These are phyloP conservation scores for Cyclocybe cylindracea DNA, from an alignment of 768 basidiomycete species.

Conservation along the genomic window DNA sequence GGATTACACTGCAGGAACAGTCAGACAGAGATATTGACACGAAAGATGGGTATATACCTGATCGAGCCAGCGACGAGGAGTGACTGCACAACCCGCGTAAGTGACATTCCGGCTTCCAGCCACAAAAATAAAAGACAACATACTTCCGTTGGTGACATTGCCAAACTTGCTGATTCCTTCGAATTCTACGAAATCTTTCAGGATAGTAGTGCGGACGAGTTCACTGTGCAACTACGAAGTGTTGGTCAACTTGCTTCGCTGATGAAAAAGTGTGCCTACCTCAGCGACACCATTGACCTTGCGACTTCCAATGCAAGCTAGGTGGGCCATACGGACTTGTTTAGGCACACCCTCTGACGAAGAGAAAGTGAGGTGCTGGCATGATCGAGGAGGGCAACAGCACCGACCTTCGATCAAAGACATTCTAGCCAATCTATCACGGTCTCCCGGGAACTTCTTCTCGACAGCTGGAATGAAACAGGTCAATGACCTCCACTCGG, in stretches of 20 bases:
- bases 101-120: neutral
- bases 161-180: constrained; percentile 87
- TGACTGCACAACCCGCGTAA: constrained; percentile 47
- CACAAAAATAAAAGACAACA: constrained; percentile 26
- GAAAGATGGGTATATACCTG: constrained; percentile 38
- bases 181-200: constrained; percentile 93
- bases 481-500: neutral
- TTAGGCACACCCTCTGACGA: constrained; percentile 80
- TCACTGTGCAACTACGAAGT: constrained; percentile 76
- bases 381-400: neutral
- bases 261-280: constrained; percentile 30
- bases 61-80: constrained; percentile 91
- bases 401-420: constrained; percentile 82
- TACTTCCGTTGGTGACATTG: constrained; percentile 93
- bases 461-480: constrained; percentile 64
- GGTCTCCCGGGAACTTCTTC: constrained; percentile 86
- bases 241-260: neutral
- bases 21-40: neutral
- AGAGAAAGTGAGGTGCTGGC: neutral
- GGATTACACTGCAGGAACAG: constrained; percentile 74
- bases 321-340: constrained; percentile 86
- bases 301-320: constrained; percentile 87
- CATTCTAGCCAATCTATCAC: constrained; percentile 81
- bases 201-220: constrained; percentile 79
- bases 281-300: constrained; percentile 97